A percentile compares a stretch with the other conserved stretches of the same genome.
Conservation (phyloP, 2,329 filamentous ascomycete species). For the Fusarium sp. region DNA sequence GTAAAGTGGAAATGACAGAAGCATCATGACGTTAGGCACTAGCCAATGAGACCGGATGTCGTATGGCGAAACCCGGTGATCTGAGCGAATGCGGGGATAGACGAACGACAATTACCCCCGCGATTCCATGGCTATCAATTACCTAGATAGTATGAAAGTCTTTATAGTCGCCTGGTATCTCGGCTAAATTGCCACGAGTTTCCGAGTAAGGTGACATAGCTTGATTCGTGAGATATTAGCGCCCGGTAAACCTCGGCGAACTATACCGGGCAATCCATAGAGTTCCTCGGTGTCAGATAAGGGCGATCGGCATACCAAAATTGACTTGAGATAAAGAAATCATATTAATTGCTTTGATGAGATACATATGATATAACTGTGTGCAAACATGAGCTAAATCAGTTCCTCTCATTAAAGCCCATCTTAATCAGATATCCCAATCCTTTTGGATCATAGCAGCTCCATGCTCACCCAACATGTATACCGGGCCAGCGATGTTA, state of each 20-base stretch:
- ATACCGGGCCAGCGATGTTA: constrained; percentile 69
- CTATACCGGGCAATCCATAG: neutral
- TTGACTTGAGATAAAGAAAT: neutral
- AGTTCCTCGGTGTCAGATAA: neutral
- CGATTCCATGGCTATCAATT: neutral
- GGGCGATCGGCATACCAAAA: neutral
- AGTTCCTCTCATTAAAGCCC: neutral
- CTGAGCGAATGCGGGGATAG: neutral
- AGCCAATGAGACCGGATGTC: neutral
- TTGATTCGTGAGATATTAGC: neutral
- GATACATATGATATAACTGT: no score
- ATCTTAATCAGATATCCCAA: neutral
- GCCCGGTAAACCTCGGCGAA: neutral
- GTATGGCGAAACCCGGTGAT: neutral
- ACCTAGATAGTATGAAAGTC: neutral
- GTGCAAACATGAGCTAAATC: neutral
- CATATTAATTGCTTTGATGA: rapidly evolving
- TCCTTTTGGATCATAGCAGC: constrained; percentile 3
- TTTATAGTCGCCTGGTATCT: neutral
- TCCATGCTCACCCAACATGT: constrained; percentile 66
- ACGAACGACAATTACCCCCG: neutral
- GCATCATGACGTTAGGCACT: neutral
- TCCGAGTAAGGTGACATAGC: neutral
- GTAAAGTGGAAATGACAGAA: neutral
- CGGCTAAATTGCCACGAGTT: neutral